Conservation (phyloP, 73 alveolate species). For the Breviolum minutum region DNA sequence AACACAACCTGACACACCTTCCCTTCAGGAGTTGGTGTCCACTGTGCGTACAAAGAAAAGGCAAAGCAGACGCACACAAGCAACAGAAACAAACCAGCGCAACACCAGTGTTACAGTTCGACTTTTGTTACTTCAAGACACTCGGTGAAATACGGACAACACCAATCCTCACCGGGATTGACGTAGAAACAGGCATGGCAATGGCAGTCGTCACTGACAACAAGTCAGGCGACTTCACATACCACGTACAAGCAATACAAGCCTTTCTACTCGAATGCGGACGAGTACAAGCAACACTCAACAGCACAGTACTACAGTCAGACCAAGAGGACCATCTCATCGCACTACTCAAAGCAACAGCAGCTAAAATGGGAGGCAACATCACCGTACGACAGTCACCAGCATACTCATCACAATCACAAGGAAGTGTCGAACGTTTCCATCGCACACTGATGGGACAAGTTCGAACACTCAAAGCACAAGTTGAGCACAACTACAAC, state of each 20-base stretch:
- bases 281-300: background rate
- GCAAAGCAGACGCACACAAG: background rate
- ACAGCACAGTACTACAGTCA: background rate
- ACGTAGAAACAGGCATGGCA: too few species aligned
- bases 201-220: background rate
- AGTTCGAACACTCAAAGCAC: background rate
- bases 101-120: slow-evolving; percentile 16
- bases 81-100: background rate
- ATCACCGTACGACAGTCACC: background rate
- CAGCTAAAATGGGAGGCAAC: background rate
- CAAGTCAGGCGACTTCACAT: background rate
- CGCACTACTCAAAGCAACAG: background rate
- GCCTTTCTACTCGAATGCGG: background rate
- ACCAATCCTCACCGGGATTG: too few species aligned
- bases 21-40: slow-evolving; percentile 28
- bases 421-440: background rate
- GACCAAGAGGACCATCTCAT: background rate
- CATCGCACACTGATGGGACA: background rate
- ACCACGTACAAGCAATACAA: background rate
- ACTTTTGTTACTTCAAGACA: background rate
- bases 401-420: background rate
- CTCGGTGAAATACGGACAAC: background rate
- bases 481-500: background rate
- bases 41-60: background rate
- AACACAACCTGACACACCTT: slow-evolving; percentile 16